These are phyloP conservation scores for Metschnikowia peoriensis DNA, from an alignment of 805 yeast genomes.

Conservation along the genomic window DNA sequence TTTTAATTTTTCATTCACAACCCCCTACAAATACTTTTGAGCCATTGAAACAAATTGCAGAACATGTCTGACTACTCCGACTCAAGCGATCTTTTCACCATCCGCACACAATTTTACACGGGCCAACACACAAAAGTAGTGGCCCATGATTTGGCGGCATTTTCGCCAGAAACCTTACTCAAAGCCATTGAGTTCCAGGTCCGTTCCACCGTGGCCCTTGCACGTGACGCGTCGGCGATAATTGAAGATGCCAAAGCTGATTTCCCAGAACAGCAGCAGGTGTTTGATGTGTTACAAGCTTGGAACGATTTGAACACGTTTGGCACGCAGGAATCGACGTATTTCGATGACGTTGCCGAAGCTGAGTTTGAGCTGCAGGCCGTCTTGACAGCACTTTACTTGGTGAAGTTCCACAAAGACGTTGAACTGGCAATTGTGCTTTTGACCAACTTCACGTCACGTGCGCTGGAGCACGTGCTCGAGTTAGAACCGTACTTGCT, in stretches of 20 bases:
- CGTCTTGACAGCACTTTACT: conserved; percentile 37
- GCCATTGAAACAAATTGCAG: too few relatives aligned
- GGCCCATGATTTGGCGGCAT: conserved; percentile 36
- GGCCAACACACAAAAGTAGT: conserved; percentile 51
- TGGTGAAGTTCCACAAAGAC: conserved; percentile 36
- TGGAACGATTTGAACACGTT: conserved; percentile 43
- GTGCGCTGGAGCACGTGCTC: conserved; percentile 18
- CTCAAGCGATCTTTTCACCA: conserved; percentile 51
- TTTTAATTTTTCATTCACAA: too few relatives aligned
- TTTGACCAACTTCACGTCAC: conserved; percentile 27
- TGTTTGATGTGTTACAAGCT: conserved; percentile 39
- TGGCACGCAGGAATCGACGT: conserved; percentile 43
- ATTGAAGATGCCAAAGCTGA: conserved; percentile 34
- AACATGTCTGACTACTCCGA: conserved; percentile 24
- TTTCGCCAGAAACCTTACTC: conserved; percentile 35
- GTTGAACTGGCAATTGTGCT: conserved; percentile 36
- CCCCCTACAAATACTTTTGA: neutral
- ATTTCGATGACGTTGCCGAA: conserved; percentile 37
- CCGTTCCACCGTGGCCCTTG: conserved; percentile 38
- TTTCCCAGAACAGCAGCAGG: conserved; percentile 32
- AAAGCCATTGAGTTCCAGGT: conserved; percentile 42
- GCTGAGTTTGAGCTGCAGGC: conserved; percentile 42
- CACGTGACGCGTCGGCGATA: conserved; percentile 37
- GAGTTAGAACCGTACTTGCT: conserved; percentile 43
- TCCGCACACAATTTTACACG: conserved; percentile 60